Evolutionary conservation across 371 early-diverging fungal genomes (phyloP).

Genomic region (Fennellomyces sp.): DNA sequence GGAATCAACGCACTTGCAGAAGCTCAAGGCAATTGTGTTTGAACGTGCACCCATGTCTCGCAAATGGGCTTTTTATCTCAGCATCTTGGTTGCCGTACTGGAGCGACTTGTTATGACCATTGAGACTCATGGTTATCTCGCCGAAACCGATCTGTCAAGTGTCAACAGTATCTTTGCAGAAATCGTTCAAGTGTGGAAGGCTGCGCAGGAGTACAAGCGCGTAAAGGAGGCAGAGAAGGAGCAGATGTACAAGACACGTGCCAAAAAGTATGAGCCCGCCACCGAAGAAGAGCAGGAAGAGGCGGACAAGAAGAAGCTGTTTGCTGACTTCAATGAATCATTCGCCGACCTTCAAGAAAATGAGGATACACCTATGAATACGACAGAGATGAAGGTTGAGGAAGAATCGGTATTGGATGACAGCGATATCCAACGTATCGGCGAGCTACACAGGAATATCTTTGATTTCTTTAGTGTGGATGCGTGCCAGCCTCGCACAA

Average conservation of each 20-base stretch:
- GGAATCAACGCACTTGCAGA: conserved; percentile 39
- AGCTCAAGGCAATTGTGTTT: conserved; percentile 56
- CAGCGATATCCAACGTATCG: conserved; percentile 56
- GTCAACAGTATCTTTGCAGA: conserved; percentile 64
- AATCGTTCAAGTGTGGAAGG: conserved; percentile 73
- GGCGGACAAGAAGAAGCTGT: conserved; percentile 68
- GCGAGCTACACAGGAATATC: conserved; percentile 37
- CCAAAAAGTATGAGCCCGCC: conserved; percentile 61
- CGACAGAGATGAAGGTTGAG: conserved; percentile 39
- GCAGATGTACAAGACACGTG: conserved; percentile 74
- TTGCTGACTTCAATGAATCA: conserved; percentile 77
- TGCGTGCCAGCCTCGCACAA: conserved; percentile 3
- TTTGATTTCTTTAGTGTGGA: conserved; percentile 34
- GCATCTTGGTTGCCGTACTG: conserved; percentile 62
- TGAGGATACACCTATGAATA: conserved; percentile 5
- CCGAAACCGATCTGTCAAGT: conserved; percentile 49
- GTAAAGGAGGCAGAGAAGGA: conserved; percentile 73
- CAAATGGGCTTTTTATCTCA: conserved; percentile 69
- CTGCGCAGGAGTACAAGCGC: conserved; percentile 70
- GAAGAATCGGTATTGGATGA: conserved; percentile 60
- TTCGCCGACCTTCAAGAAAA: conserved; percentile 53
- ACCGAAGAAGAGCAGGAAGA: conserved; percentile 79
- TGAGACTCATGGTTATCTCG: conserved; percentile 59
- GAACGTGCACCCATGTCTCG: conserved; percentile 50
- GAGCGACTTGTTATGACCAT: conserved; percentile 54